phyloP scores from a whole-genome alignment of 139 green algal genomes.

The Coccomyxa sp. region DNA sequence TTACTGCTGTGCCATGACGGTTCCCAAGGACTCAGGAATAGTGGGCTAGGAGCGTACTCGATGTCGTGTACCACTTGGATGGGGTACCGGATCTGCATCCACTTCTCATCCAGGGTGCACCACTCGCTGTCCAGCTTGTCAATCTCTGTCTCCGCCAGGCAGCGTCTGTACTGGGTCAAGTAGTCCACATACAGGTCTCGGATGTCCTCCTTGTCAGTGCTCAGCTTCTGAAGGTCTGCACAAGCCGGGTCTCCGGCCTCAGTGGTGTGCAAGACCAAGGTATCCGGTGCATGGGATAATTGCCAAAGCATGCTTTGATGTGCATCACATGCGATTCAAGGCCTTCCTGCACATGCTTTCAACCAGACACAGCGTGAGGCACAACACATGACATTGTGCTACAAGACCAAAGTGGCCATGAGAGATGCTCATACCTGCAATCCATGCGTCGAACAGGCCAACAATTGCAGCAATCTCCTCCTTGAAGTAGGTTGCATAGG shows the following conservation, averaged over 20 bases:
- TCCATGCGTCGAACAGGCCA: background rate
- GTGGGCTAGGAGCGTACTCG: no score
- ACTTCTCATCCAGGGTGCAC: slow-evolving; percentile 4
- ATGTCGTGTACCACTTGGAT: slow-evolving; percentile 15
- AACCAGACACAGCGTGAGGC: no score
- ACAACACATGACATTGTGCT: no score
- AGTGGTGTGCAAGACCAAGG: no score
- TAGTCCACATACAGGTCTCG: slow-evolving; percentile 6
- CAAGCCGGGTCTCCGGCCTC: no score
- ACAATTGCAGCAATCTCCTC: slow-evolving; percentile 8
- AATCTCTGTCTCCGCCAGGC: slow-evolving; percentile 16
- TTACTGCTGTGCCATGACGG: background rate
- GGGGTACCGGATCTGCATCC: slow-evolving; percentile 8
- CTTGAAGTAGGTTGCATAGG: slow-evolving; percentile 10
- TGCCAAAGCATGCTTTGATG: no score
- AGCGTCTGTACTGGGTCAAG: slow-evolving; percentile 5
- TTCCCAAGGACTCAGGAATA: background rate
- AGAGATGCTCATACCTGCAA: background rate
- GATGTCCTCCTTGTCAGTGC: background rate
- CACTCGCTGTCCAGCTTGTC: slow-evolving; percentile 9
- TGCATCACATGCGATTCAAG: no score
- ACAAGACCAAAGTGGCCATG: background rate
- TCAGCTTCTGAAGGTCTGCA: no score
- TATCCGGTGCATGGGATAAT: no score
- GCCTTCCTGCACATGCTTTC: no score